Evolutionary conservation across 176 grass and related monocot genomes (phyloP).

Genomic region (Pharus latifolius): DNA sequence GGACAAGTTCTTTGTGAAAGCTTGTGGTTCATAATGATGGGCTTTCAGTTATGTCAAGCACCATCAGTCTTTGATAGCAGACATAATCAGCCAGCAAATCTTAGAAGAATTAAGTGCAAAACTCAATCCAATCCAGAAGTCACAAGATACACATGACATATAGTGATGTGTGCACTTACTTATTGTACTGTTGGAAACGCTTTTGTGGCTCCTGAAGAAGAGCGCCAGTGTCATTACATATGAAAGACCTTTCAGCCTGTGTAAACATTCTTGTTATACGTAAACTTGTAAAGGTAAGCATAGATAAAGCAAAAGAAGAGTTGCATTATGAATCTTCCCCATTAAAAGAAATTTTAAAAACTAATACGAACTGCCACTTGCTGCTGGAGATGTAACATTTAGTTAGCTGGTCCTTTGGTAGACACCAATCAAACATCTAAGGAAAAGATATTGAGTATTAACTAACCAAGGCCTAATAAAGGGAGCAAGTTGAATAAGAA

Average conservation of each 20-base stretch:
- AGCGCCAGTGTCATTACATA: conserved; percentile 84
- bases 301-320: neutral
- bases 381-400: neutral
- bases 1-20: neutral
- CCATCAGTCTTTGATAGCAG: too few relatives aligned
- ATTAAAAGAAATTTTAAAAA: neutral
- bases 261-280: conserved; percentile 14
- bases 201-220: conserved; percentile 51
- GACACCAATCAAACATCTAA: too few relatives aligned
- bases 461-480: too few relatives aligned
- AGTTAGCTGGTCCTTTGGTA: neutral
- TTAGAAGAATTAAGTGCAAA: neutral
- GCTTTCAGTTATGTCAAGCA: neutral
- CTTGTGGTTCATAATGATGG: neutral
- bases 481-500: too few relatives aligned
- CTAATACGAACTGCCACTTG: neutral
- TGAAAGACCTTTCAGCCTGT: conserved; percentile 76
- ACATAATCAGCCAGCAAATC: conserved; percentile 9
- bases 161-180: conserved; percentile 37
- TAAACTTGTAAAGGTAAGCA: neutral
- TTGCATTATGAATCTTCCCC: neutral
- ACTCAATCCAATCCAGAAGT: neutral
- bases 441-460: too few relatives aligned
- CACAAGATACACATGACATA: neutral
- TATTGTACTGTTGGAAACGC: conserved; percentile 75